Evolutionary conservation across 1,284 basidiomycete genomes (phyloP).

Genomic region (Schizophyllum amplum): DNA sequence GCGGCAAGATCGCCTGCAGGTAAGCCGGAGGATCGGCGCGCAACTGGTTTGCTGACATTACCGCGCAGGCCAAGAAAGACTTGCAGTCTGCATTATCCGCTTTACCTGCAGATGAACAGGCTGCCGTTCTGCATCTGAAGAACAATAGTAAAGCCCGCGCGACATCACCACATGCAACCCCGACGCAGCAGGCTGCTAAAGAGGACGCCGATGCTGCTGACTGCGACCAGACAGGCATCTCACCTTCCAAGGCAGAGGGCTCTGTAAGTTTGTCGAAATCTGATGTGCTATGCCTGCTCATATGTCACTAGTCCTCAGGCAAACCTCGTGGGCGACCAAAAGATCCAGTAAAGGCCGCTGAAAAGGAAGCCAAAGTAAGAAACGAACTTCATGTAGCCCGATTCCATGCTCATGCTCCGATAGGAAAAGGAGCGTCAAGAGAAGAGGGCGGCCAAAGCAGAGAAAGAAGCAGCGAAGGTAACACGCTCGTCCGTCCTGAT

Average conservation of each 20-base stretch:
- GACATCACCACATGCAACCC: constrained; percentile 14
- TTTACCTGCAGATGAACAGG: constrained; percentile 47
- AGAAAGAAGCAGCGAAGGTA: constrained; percentile 35
- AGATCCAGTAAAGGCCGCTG: constrained; percentile 21
- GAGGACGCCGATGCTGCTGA: constrained; percentile 20
- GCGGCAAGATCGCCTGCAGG: constrained; percentile 59
- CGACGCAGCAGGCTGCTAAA: constrained; percentile 27
- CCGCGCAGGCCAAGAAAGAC: constrained; percentile 50
- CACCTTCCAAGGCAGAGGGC: not conserved
- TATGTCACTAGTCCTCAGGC: not conserved
- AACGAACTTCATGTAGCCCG: not conserved
- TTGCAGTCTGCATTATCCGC: constrained; percentile 44
- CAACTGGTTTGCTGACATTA: not conserved
- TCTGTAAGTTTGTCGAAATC: too few relatives aligned
- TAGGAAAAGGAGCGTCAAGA: constrained; percentile 63
- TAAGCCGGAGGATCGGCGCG: constrained; percentile 24
- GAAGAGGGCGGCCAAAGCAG: constrained; percentile 54
- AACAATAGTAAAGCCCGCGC: not conserved
- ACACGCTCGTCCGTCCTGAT: not conserved
- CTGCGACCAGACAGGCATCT: not conserved
- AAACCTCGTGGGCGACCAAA: constrained; percentile 30
- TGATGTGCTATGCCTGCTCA: not conserved
- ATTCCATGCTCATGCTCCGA: constrained; percentile 1
- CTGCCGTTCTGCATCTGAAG: constrained; percentile 46
- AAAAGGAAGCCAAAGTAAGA: constrained; percentile 54